phyloP scores from a whole-genome alignment of 495 filamentous ascomycete species.

The Penicillium soppii region DNA sequence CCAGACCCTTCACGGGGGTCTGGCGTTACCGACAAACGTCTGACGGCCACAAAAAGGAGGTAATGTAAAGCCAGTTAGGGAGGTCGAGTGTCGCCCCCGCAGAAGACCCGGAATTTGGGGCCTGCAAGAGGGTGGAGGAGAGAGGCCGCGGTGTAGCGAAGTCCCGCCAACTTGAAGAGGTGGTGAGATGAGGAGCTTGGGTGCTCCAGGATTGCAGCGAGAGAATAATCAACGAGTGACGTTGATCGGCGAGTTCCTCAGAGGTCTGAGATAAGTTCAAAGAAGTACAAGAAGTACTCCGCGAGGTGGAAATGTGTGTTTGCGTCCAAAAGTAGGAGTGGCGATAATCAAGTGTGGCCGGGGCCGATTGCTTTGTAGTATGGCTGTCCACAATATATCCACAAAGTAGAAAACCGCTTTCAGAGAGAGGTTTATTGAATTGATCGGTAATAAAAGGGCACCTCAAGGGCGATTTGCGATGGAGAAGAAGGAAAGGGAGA shows the following conservation, averaged over 20 bases:
- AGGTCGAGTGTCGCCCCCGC: constrained; percentile 95
- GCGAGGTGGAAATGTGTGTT: background rate
- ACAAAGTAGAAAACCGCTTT: background rate
- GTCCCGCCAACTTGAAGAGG: constrained; percentile 97
- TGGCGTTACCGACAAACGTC: constrained; percentile 45
- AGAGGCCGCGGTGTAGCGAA: constrained; percentile 70
- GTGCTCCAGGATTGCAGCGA: constrained; percentile 35
- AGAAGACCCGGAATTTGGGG: constrained; percentile 86
- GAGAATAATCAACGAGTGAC: constrained; percentile 16
- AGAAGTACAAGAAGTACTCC: background rate
- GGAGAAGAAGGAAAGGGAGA: background rate
- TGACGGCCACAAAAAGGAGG: constrained; percentile 36
- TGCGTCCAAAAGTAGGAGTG: too few relatives aligned
- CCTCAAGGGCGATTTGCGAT: background rate
- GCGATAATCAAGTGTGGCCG: background rate
- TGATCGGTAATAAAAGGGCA: background rate
- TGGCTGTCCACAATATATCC: background rate
- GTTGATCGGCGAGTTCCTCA: constrained; percentile 11
- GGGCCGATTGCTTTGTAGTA: constrained; percentile 1
- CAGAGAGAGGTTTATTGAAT: background rate
- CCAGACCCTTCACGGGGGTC: constrained; percentile 50
- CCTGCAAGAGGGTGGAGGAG: constrained; percentile 90
- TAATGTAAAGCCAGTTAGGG: constrained; percentile 75
- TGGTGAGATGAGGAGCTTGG: constrained; percentile 37
- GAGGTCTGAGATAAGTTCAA: background rate